Conservation (phyloP, 2,329 filamentous ascomycete species). For the Grosmannia serpens region DNA sequence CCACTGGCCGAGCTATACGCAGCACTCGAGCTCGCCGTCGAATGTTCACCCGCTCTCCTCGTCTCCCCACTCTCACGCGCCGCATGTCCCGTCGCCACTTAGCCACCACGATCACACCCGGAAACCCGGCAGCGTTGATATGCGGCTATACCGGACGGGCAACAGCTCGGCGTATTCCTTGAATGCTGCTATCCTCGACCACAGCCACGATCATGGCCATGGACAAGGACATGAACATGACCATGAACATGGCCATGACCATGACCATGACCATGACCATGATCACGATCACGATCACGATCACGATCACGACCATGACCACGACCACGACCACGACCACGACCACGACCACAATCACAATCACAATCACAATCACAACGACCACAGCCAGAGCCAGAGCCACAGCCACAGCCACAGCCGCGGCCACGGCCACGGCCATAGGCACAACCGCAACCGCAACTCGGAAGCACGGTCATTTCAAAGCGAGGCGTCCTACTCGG, state of each 20-base stretch:
- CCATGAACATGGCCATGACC: conserved; percentile 7
- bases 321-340: conserved; percentile 15
- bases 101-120: conserved; percentile 26
- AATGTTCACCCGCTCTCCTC: conserved; percentile 19
- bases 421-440: neutral
- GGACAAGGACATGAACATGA: neutral
- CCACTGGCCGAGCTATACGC: conserved; percentile 20
- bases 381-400: conserved; percentile 16
- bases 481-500: neutral
- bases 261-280: conserved; percentile 1
- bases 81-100: conserved; percentile 24
- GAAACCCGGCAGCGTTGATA: conserved; percentile 5
- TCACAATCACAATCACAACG: conserved; percentile 12
- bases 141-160: conserved; percentile 4
- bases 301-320: conserved; percentile 16
- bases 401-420: conserved; percentile 8
- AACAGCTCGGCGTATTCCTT: conserved; percentile 14
- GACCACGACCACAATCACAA: conserved; percentile 13
- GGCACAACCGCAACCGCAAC: neutral
- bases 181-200: neutral
- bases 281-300: conserved; percentile 8
- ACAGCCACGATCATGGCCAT: neutral
- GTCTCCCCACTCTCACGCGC: conserved; percentile 22
- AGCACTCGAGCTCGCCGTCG: conserved; percentile 11
- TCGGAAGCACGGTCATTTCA: too few relatives aligned